Evolutionary conservation across 2,329 filamentous ascomycete species (phyloP).

Genomic region (Capronia americana): DNA sequence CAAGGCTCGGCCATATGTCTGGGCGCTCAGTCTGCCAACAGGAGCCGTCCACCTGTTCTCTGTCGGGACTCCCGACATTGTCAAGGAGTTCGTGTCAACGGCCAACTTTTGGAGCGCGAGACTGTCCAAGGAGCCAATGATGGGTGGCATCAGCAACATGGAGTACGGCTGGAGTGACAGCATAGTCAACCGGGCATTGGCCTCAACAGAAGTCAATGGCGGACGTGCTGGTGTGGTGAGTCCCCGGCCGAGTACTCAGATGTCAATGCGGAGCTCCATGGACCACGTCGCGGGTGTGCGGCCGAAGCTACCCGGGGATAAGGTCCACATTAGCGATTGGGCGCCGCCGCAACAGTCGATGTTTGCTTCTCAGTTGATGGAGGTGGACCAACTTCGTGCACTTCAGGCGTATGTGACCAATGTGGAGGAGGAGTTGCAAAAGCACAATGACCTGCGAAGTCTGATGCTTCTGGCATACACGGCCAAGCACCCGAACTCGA

Average conservation of each 20-base stretch:
- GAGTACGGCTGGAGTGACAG: slow-evolving; percentile 96
- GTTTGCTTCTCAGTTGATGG: slow-evolving; percentile 78
- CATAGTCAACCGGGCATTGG: slow-evolving; percentile 77
- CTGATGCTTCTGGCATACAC: slow-evolving; percentile 91
- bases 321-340: slow-evolving; percentile 85
- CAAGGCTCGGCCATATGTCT: slow-evolving; percentile 86
- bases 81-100: slow-evolving; percentile 89
- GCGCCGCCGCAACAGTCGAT: slow-evolving; percentile 86
- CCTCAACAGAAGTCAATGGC: slow-evolving; percentile 58
- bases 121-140: slow-evolving; percentile 88
- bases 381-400: slow-evolving; percentile 79
- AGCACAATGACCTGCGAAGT: slow-evolving; percentile 85
- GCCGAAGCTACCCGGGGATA: slow-evolving; percentile 80
- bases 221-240: slow-evolving; percentile 46
- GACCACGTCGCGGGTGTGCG: slow-evolving; percentile 67
- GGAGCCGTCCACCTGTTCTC: slow-evolving; percentile 98
- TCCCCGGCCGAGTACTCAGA: slow-evolving; percentile 63
- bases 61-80: slow-evolving; percentile 92
- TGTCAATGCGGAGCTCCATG: slow-evolving; percentile 69
- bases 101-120: slow-evolving; percentile 98
- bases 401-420: slow-evolving; percentile 80
- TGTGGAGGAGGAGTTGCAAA: slow-evolving; percentile 82
- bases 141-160: slow-evolving; percentile 93
- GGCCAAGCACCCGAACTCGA: slow-evolving; percentile 78
- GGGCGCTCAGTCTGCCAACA: slow-evolving; percentile 88